Evolutionary conservation across 257 asterid genomes (phyloP).

Genomic region (Solanum sitiens): DNA sequence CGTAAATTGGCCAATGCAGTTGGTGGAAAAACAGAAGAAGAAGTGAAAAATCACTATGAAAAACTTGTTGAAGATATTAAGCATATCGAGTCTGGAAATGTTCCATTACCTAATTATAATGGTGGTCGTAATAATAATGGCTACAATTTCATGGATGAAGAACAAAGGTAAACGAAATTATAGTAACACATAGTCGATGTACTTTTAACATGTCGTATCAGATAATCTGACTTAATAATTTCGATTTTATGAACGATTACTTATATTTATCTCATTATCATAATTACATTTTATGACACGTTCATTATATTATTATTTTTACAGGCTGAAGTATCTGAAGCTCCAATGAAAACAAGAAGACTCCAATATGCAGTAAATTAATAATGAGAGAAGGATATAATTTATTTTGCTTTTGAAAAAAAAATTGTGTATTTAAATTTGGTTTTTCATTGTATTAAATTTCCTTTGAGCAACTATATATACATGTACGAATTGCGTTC

Average conservation of each 20-base stretch:
- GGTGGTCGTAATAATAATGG: not conserved
- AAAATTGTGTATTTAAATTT: not conserved
- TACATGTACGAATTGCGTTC: not conserved
- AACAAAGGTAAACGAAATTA: slow-evolving; percentile 15
- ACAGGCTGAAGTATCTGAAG: slow-evolving; percentile 33
- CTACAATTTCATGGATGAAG: not conserved
- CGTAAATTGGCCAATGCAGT: slow-evolving; percentile 43
- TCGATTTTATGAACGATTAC: not conserved
- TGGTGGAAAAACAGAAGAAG: slow-evolving; percentile 51
- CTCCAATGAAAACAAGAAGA: slow-evolving; percentile 14
- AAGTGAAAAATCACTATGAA: slow-evolving; percentile 50
- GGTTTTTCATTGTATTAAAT: not conserved
- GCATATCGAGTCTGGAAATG: slow-evolving; percentile 43
- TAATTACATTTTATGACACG: not conserved
- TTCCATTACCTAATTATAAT: slow-evolving; percentile 45
- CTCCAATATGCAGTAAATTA: not conserved
- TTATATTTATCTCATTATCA: not conserved
- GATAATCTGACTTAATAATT: not conserved
- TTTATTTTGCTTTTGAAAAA: not conserved
- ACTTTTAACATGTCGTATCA: not conserved
- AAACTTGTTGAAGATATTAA: slow-evolving; percentile 45
- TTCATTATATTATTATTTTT: not conserved
- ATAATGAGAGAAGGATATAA: not conserved
- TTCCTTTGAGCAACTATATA: not conserved
- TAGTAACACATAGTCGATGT: not conserved